Evolutionary conservation across 176 grass and related monocot species (phyloP).

Genomic region (Secale cereale): DNA sequence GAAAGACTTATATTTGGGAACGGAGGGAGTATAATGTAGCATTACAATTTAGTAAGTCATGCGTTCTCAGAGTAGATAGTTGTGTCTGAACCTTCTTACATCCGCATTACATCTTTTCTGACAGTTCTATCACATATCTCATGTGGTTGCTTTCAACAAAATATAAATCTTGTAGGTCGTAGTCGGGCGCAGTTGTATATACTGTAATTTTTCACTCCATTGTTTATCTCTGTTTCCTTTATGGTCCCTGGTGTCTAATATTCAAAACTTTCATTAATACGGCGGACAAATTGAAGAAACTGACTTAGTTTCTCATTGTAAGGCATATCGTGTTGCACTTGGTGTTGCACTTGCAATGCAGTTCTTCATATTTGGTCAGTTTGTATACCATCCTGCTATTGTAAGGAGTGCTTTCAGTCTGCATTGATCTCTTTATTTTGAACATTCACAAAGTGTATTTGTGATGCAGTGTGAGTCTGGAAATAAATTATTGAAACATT

Average conservation of each 20-base stretch:
- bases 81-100: background rate
- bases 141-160: background rate
- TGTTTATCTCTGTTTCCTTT: background rate
- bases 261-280: background rate
- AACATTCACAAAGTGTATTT: background rate
- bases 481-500: background rate
- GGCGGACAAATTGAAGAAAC: background rate
- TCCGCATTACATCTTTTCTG: background rate
- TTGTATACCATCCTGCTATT: background rate
- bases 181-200: background rate
- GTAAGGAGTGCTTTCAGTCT: background rate
- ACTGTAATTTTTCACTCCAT: background rate
- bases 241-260: background rate
- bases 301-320: background rate
- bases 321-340: background rate
- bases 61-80: background rate
- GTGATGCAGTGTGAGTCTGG: background rate
- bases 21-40: background rate
- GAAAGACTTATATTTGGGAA: no score
- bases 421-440: background rate
- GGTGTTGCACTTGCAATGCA: background rate
- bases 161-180: background rate
- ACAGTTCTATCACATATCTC: background rate
- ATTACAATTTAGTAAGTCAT: background rate
- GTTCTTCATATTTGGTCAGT: background rate